Percentiles rank a stretch among this genome's conserved stretches.
These are phyloP conservation scores for Coemansia sp. DNA, from an alignment of 192 early-diverging fungal genomes.

Conservation along the genomic window DNA sequence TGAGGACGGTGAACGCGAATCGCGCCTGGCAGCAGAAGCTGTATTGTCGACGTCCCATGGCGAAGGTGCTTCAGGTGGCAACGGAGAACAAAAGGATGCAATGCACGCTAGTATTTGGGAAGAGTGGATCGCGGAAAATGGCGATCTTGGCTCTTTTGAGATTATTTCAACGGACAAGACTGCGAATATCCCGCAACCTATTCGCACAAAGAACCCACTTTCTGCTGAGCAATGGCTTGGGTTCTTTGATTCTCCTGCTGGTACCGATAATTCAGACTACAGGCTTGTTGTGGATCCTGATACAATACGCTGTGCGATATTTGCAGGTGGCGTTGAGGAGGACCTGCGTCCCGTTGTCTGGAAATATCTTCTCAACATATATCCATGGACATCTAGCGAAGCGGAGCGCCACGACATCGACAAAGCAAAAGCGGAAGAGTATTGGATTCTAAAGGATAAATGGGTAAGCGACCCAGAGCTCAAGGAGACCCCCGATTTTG, in stretches of 20 bases:
- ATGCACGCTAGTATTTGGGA: slow-evolving; percentile 51
- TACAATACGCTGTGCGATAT: slow-evolving; percentile 61
- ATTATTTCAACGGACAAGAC: slow-evolving; percentile 39
- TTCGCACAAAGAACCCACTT: slow-evolving; percentile 55
- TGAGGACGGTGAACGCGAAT: slow-evolving; percentile 51
- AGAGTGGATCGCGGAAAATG: slow-evolving; percentile 49
- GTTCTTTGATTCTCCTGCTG: slow-evolving; percentile 60
- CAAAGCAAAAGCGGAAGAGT: slow-evolving; percentile 61
- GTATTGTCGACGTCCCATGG: not conserved
- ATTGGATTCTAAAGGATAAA: slow-evolving; percentile 62
- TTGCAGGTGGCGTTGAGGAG: slow-evolving; percentile 76
- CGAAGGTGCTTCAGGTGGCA: not conserved
- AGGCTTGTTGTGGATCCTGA: slow-evolving; percentile 54
- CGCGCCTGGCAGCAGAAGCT: slow-evolving; percentile 14
- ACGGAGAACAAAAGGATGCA: slow-evolving; percentile 8
- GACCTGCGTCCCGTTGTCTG: slow-evolving; percentile 82
- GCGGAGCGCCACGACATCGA: slow-evolving; percentile 64
- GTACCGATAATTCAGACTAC: slow-evolving; percentile 27
- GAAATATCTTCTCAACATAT: slow-evolving; percentile 85
- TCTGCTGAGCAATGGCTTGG: slow-evolving; percentile 68
- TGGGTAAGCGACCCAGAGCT: slow-evolving; percentile 66
- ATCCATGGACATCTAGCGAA: slow-evolving; percentile 80
- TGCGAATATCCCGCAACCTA: slow-evolving; percentile 36
- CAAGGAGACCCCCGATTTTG: slow-evolving; percentile 58
- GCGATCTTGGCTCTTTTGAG: slow-evolving; percentile 49